phyloP scores from a whole-genome alignment of 495 filamentous ascomycete species.

The Aspergillus carlsbadensis region DNA sequence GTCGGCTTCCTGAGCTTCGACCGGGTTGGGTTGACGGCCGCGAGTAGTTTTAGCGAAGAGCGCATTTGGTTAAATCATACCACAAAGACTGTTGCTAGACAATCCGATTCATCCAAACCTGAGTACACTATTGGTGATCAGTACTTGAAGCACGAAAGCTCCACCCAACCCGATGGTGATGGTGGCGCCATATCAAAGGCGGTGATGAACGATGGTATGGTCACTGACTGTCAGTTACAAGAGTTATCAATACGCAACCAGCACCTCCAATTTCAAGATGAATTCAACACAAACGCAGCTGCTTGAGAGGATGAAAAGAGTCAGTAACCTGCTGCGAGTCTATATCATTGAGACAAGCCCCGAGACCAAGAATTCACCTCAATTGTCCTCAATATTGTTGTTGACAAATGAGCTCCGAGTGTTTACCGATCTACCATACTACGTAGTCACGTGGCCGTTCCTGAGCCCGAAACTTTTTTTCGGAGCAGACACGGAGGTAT shows the following conservation, averaged over 20 bases:
- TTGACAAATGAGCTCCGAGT: neutral
- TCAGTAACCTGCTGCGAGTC: too few relatives aligned
- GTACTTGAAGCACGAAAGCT: neutral
- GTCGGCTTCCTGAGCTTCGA: constrained; percentile 39
- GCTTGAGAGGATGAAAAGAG: too few relatives aligned
- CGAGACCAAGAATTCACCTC: too few relatives aligned
- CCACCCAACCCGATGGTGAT: neutral
- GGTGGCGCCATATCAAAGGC: constrained; percentile 2
- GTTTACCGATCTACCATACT: constrained; percentile 15
- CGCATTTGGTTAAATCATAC: constrained; percentile 28
- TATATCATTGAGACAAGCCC: too few relatives aligned
- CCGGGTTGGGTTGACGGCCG: constrained; percentile 29
- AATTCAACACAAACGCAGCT: too few relatives aligned
- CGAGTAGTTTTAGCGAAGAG: constrained; percentile 26
- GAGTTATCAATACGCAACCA: neutral
- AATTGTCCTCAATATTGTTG: neutral
- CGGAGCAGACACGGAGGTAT: constrained; percentile 19
- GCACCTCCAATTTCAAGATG: neutral
- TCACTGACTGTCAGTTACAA: neutral
- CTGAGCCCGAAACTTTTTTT: constrained; percentile 51
- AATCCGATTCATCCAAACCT: neutral
- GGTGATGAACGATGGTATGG: neutral
- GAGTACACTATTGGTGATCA: neutral
- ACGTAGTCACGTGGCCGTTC: constrained; percentile 42
- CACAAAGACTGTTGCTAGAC: constrained; percentile 3